Conservation (phyloP, 1,284 basidiomycete genomes). For the Hymenochaete sp. region DNA sequence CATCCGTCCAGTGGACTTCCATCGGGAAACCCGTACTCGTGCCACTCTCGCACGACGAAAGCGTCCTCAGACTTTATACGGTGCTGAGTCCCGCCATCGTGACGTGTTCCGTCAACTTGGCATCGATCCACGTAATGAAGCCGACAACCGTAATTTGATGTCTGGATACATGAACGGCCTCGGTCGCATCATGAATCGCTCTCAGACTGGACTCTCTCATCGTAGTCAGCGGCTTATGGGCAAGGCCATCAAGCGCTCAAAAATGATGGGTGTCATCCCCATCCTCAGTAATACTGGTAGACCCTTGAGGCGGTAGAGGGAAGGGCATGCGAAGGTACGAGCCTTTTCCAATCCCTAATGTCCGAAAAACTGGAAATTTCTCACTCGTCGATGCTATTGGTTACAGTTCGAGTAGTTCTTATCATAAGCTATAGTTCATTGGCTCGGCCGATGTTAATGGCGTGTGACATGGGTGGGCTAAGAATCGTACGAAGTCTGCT, state of each 20-base stretch:
- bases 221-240: constrained; percentile 75
- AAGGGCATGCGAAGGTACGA: no score
- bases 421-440: no score
- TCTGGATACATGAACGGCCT: constrained; percentile 69
- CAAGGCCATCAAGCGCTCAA: constrained; percentile 86
- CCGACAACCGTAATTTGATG: constrained; percentile 62
- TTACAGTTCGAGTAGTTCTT: no score
- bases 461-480: no score
- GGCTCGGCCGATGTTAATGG: no score
- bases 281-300: constrained; percentile 39
- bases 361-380: no score
- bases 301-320: no score
- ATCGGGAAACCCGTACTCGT: constrained; percentile 21
- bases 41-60: constrained; percentile 21
- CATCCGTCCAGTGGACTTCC: constrained; percentile 25
- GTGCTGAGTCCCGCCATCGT: constrained; percentile 39
- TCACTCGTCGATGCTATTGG: no score
- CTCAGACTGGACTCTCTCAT: constrained; percentile 69
- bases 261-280: constrained; percentile 88
- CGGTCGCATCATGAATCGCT: constrained; percentile 75
- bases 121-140: constrained; percentile 62
- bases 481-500: no score
- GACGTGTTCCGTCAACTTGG: constrained; percentile 65
- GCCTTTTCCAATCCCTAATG: no score
- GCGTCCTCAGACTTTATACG: no score